Evolutionary conservation across 177 flowering plant genomes (phyloP).

Genomic region (Telopea speciosissima): DNA sequence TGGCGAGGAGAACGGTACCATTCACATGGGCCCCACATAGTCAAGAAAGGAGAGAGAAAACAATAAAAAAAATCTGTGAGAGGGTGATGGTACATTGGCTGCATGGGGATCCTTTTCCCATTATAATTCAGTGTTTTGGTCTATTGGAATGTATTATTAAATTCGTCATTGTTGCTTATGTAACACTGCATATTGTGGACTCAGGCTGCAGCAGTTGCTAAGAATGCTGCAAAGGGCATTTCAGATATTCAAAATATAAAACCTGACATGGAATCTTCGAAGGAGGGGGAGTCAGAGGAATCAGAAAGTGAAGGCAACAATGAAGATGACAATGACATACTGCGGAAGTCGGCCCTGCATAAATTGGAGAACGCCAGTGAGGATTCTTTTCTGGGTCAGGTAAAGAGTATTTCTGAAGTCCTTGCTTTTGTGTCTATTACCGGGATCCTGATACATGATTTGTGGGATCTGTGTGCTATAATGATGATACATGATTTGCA

Average conservation of each 20-base stretch:
- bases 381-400: constrained; percentile 86
- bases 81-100: no score
- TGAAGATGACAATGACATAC: constrained; percentile 50
- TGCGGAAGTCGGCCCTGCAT: constrained; percentile 60
- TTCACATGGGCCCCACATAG: no score
- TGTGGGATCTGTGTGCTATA: no score
- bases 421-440: not conserved
- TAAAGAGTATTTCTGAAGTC: constrained; percentile 20
- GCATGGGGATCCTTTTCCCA: no score
- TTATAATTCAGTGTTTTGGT: no score
- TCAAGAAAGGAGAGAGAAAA: no score
- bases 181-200: constrained; percentile 7
- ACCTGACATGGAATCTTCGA: constrained; percentile 50
- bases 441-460: not conserved
- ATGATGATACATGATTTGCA: no score
- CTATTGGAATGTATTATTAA: not conserved
- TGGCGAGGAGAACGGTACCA: no score
- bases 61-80: no score
- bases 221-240: constrained; percentile 76
- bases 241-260: constrained; percentile 40
- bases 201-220: constrained; percentile 81
- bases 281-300: constrained; percentile 40
- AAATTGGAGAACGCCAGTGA: constrained; percentile 90
- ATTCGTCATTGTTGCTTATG: not conserved
- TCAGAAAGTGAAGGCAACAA: constrained; percentile 31